A percentile compares a stretch with the other conserved stretches of the same genome.
phyloP scores from a whole-genome alignment of 331 rosid genomes.

The Cydonia oblonga region DNA sequence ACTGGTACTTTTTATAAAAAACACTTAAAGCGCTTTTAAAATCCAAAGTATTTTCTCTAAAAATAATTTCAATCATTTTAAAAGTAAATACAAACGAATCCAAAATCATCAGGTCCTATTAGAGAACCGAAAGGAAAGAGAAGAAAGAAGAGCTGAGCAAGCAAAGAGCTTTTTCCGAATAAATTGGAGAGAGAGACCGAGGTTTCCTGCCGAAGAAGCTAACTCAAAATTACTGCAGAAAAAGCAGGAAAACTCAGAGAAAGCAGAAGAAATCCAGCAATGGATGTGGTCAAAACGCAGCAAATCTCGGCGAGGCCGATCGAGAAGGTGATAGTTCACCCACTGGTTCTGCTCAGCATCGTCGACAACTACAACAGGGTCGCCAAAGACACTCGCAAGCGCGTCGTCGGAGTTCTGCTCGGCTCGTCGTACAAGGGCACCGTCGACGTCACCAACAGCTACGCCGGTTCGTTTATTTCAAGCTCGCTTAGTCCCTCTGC shows the following conservation, averaged over 20 bases:
- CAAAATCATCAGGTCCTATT: too few species aligned
- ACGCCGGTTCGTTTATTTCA: constrained; percentile 49
- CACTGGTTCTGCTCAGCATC: constrained; percentile 72
- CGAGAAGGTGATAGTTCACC: constrained; percentile 83
- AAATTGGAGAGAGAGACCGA: not conserved
- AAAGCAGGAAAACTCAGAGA: not conserved
- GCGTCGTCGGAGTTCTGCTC: constrained; percentile 88
- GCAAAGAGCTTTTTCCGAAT: not conserved
- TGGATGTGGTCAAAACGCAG: constrained; percentile 87
- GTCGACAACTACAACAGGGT: constrained; percentile 92
- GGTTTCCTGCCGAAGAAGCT: constrained; percentile 19
- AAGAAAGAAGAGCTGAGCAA: not conserved
- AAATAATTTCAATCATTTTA: too few species aligned
- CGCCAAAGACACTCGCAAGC: constrained; percentile 84
- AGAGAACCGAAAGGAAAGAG: not conserved
- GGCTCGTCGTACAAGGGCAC: constrained; percentile 85
- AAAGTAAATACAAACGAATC: too few species aligned
- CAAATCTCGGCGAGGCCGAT: constrained; percentile 55
- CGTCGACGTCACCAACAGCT: constrained; percentile 88
- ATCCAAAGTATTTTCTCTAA: too few species aligned
- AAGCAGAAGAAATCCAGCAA: constrained; percentile 1
- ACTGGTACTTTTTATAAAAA: too few species aligned
- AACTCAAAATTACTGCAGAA: not conserved
- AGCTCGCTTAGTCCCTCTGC: not conserved
- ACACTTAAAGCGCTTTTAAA: too few species aligned